phyloP scores from a whole-genome alignment of 1,284 basidiomycete genomes.

The Tilletia caries region DNA sequence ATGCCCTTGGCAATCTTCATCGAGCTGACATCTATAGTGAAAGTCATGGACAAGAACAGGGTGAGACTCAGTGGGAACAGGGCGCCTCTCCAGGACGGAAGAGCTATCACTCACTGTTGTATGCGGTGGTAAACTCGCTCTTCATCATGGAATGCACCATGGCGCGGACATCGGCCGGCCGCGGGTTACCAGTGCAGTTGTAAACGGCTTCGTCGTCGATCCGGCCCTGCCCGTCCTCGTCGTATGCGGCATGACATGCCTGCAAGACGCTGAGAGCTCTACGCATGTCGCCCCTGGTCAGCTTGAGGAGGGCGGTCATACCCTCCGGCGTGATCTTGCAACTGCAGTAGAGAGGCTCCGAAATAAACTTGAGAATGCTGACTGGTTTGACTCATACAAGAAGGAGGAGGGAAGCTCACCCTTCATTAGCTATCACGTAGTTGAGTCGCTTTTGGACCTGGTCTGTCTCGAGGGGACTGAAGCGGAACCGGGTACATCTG shows the following conservation, averaged over 20 bases:
- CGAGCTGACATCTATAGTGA: conserved; percentile 69
- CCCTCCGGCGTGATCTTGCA: conserved; percentile 84
- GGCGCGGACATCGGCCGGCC: conserved; percentile 85
- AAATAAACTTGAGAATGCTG: not conserved
- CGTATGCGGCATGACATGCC: conserved; percentile 95
- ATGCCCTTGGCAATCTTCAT: conserved; percentile 88
- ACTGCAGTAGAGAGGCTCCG: no score
- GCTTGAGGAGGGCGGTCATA: conserved; percentile 79
- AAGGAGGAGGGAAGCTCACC: conserved; percentile 65
- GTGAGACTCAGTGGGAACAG: not conserved
- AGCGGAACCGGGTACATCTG: conserved; percentile 89
- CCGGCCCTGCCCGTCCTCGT: conserved; percentile 53
- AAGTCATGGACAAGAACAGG: not conserved
- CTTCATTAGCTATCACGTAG: conserved; percentile 77
- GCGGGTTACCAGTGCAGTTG: conserved; percentile 92
- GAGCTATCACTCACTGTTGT: conserved; percentile 65
- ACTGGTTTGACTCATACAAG: no score
- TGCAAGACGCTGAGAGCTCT: conserved; percentile 92
- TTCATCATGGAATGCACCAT: conserved; percentile 94
- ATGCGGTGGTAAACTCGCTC: conserved; percentile 91
- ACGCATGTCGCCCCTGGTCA: conserved; percentile 96
- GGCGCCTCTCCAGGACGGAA: not conserved
- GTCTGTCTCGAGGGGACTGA: conserved; percentile 82
- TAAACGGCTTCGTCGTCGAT: conserved; percentile 90
- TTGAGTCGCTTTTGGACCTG: conserved; percentile 82